Evolutionary conservation across 2,329 filamentous ascomycete genomes (phyloP).

Genomic region (Aspergillus piperis): DNA sequence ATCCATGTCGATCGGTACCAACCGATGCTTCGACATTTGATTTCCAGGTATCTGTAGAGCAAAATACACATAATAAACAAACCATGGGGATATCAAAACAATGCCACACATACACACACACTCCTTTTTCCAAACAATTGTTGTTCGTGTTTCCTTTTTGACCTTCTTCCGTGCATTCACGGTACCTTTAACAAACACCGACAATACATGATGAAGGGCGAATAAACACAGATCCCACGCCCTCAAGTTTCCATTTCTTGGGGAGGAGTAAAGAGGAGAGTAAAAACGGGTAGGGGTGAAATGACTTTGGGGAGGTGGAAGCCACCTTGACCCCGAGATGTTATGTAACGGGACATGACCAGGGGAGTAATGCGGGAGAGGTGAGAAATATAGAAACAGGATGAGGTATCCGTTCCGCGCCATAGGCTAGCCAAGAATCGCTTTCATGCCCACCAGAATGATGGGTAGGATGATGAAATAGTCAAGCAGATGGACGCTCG

Average conservation of each 20-base stretch:
- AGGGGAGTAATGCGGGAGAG: background rate
- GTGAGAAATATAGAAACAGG: background rate
- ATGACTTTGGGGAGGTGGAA: no score
- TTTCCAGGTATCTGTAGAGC: background rate
- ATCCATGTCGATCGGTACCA: background rate
- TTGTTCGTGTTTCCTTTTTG: conserved; percentile 10
- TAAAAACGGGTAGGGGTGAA: background rate
- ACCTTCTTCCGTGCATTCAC: background rate
- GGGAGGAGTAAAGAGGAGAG: background rate
- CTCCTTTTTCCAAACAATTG: conserved; percentile 8
- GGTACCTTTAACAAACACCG: background rate
- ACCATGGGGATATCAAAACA: conserved; percentile 16
- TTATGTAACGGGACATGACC: background rate
- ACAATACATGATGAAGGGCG: background rate
- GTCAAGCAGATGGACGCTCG: conserved; percentile 11
- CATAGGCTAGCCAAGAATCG: background rate
- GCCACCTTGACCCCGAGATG: background rate
- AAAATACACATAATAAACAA: conserved; percentile 14
- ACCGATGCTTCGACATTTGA: background rate
- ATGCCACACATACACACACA: conserved; percentile 12
- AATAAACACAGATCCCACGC: conserved; percentile 14
- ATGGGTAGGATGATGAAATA: background rate
- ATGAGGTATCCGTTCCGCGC: background rate
- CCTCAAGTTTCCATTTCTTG: conserved; percentile 9
- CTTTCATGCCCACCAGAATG: background rate